Evolutionary conservation across 2,329 filamentous ascomycete species (phyloP), one percentile per base, ranked within the genome.

Genomic region (Cladophialophora psammophila): DNA sequence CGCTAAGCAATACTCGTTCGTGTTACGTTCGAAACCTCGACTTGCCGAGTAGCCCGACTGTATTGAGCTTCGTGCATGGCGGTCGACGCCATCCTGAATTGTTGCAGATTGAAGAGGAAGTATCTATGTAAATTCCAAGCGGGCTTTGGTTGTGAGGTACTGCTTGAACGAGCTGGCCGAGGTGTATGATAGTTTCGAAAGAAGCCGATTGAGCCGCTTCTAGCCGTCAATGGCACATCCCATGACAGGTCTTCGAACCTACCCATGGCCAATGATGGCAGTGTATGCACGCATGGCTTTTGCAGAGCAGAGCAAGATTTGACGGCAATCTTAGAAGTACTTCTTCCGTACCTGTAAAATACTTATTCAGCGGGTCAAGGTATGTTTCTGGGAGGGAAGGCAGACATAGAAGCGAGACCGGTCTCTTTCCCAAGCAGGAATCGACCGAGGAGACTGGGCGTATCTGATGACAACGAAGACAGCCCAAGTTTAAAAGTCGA

Each of bases 1-100:
- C 8, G 75, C 74, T 57, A 53, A 55, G 38, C 56, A 35, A 57
- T 15, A 50, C n/a, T 63, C 40, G 20, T 56, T 56, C 34, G 63
- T 65, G 57, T 57, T n/a, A 65, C 63, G 42, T 45, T 38, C 50
- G n/a, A 54, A 54, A 18, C 26, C 13, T 40, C 20, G 20, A 15
- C 50, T 34, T 52, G 20, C 52, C n/a, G 13, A 40, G 40, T 32
- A 54, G 32, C 31, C 32, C 36, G 18, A 40, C 63, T 35, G 31
- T 48, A 57, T 32, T 10, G 18, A 48, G 20, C 52, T 13, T 34
- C n/a, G 52, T 53, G 26, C 59, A 54, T 31, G 20, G 31, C 12
- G 38, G 1, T 50, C 31, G 31, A 50, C 40, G 6, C 57, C 32
- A 45, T 32, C 38, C 1, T 36, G 32, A n/a, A 35, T 10, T 15